Base-by-base conservation (phyloP, 78 protist species). In the Parvularia atlantis region DNA sequence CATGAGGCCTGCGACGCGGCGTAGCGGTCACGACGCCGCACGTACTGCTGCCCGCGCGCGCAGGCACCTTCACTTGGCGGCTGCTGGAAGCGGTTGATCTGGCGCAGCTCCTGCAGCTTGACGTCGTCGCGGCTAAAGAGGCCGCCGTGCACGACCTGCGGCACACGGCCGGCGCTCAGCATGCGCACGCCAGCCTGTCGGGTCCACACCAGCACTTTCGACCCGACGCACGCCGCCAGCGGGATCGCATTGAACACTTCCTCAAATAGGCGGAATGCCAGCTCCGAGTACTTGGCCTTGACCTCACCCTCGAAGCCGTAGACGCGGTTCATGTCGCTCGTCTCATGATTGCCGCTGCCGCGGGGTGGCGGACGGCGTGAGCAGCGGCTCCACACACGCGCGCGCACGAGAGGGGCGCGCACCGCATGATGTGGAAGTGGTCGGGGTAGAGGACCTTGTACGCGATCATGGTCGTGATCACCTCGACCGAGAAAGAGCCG, bases 311-410 rank as follows among this genome's bases (percentile, higher is more conserved):
- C 87, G 76, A 93, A 93, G 41, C 97, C 97, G 66, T 93, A 90
- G 81, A 87, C 77, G 58, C 83, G 60, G 89, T 90, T 93, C 89
- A 86, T 63, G 50, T 77, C 73, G 39, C 9, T 56, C 9, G 85
- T 58, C 75, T 94, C 98, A 76, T 94, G 98, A 78, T 93, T 94
- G 48, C 98, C 97, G 11, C 97, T n/a, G n/a, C n/a, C n/a, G n/a
- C n/a, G n/a, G n/a, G n/a, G n/a, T n/a, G n/a, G 84, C 7, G 89
- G 75, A 24, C 83, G 52, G 77, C 69, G 76, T 19, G 20, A 14
- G 56, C 31, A 13, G 56, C 31, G 28, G 26, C 28, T 3, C 56
- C 7, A 16, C 28, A 3, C 16, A 48, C 10, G 24, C 54, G 35
- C 5, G 60, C 7, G 6, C 10, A 3, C 35, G 60, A 22, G 35